Evolutionary conservation across 257 asterid genomes (phyloP), one percentile per base, ranked within the genome.

Genomic region (Nicotiana tomentosiformis): DNA sequence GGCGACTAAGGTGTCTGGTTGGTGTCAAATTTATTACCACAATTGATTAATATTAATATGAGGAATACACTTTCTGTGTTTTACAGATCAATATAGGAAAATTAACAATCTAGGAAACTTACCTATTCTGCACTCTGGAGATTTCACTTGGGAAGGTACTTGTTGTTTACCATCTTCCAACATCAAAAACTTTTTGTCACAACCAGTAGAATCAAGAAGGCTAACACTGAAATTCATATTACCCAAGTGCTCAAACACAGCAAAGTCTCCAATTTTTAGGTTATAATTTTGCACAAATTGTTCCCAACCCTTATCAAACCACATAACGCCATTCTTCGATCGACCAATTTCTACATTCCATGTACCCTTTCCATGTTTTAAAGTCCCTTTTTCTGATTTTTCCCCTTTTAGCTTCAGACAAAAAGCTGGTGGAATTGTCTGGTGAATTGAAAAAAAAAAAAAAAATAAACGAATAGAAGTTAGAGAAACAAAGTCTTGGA

Each of bases 221-320:
- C 14, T 9, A 56, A 51, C 84, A 7, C n/a, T 11, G 62, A 87
- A 87, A 20, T 78, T 74, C 86, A 85, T 62, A 32, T 3, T 15
- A 23, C 78, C 66, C 11, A 20, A 33, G 58, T 87, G 85, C 20
- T 85, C 81, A 65, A 87, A 87, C 3, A 83, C 78, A 16, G 64
- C 83, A 74, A 87, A 81, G 30, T 85, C 78, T 32, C 87, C 87
- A 9, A 69, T 43, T 12, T 49, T 78, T 32, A 87, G 77, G 29
- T 57, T 81, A 81, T 85, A 84, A 3, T 53, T 56, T 29, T 70
- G 62, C 81, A 79, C 88, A 77, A 87, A 87, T 17, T 62, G 46
- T 7, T 64, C 55, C 88, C 88, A 87, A 10, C 81, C 86, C 3
- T 84, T 82, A 0, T 23, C 70, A 67, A 87, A 83, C 53, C 67